phyloP scores from a whole-genome alignment of 139 green algal species.

The Diplosphaera chodatii region DNA sequence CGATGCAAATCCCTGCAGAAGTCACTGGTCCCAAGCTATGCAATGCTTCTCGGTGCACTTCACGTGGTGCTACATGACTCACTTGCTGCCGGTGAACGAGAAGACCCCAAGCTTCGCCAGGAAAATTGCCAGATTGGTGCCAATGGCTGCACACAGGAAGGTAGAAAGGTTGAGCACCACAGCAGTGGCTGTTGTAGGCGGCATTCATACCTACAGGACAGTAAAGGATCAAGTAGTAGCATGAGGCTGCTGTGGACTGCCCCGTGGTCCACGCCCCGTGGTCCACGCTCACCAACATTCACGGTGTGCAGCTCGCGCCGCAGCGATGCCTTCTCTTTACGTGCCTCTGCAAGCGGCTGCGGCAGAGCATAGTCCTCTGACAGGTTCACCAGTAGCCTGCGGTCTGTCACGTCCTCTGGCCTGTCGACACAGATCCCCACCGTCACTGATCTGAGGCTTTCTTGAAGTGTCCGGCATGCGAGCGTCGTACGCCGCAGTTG shows the following conservation, averaged over 20 bases:
- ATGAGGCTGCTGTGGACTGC: no score
- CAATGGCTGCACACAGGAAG: constrained; percentile 38
- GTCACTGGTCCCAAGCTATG: no score
- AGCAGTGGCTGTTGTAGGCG: not conserved
- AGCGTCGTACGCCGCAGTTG: no score
- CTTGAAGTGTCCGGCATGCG: no score
- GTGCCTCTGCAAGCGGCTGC: not conserved
- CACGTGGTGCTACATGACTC: not conserved
- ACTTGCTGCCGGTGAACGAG: constrained; percentile 42
- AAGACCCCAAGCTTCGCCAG: constrained; percentile 52
- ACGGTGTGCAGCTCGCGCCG: constrained; percentile 43
- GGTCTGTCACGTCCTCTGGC: no score
- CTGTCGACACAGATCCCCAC: no score
- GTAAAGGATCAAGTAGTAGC: not conserved
- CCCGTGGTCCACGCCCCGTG: no score
- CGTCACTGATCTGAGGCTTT: no score
- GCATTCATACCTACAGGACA: not conserved
- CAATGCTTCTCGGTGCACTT: no score
- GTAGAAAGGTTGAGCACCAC: not conserved
- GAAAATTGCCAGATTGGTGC: constrained; percentile 63
- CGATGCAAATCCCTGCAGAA: not conserved
- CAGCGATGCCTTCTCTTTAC: constrained; percentile 18
- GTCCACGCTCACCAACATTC: constrained; percentile 25
- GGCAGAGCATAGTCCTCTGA: not conserved
- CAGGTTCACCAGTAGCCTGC: no score